Evolutionary conservation across 495 filamentous ascomycete species (phyloP), one percentile per base, ranked within the genome.

Genomic region (Annulohypoxylon moriforme): DNA sequence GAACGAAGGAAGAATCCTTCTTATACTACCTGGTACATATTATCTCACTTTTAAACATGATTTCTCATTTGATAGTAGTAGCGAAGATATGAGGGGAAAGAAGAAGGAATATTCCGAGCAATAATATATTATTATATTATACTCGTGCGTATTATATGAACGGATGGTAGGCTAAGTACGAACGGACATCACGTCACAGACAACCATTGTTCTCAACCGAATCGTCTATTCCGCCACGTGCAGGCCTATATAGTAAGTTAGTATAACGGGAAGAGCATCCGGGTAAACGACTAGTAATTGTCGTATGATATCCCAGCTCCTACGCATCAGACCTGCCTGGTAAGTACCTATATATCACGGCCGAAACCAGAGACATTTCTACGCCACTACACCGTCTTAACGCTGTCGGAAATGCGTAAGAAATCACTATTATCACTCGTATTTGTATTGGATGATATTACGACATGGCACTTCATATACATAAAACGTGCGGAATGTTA

Each of bases 401-500:
- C 7, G 9, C 18, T 18, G 22, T 25, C 44, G 18, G 18, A 11
- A 24, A 5, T 20, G 18, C 6, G 1, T 14, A n/a, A 33, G 14
- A 3, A 53, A 14, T 33, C 14, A 27, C 47, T 14, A 50, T 22
- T 9, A 9, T 13, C 29, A 29, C 24, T 27, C 10, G 47, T 52
- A 52, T 52, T 42, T 20, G n/a, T 49, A 36, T 67, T 56, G 50
- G 16, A 60, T 60, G 53, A 52, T 47, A 8, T 11, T 11, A 6
- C 33, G 36, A 58, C 22, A 67, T 42, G 56, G 5, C 9, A 60
- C 33, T 33, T 44, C 36, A 38, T 55, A 46, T 55, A 42, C 24
- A 7, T 55, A 60, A 60, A 60, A 60, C 64, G 27, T 10, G 36
- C 46, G 24, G n/a, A 44, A 14, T 22, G 49, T 53, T 49, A 33